Conservation (phyloP, 2,329 filamentous ascomycete species). For the Fusarium incarnatum region DNA sequence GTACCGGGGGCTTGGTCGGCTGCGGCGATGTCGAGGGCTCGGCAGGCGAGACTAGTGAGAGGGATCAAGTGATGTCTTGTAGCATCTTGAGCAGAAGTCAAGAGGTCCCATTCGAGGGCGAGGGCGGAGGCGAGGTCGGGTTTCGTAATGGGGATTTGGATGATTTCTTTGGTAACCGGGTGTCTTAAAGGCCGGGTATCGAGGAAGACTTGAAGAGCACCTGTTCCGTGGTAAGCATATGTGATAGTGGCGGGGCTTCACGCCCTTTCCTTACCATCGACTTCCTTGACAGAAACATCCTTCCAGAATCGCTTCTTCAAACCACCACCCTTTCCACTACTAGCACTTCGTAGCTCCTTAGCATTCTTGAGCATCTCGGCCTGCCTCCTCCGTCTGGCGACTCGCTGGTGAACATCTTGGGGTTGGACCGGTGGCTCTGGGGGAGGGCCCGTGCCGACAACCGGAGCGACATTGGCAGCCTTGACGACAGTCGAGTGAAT, state of each 20-base stretch:
- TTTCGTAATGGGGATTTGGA: slow-evolving; percentile 80
- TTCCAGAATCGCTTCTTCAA: slow-evolving; percentile 88
- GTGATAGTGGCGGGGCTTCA: background rate
- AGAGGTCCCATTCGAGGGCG: slow-evolving; percentile 91
- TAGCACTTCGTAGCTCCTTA: slow-evolving; percentile 58
- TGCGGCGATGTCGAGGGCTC: slow-evolving; percentile 82
- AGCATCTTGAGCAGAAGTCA: slow-evolving; percentile 85
- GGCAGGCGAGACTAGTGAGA: slow-evolving; percentile 84
- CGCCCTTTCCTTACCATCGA: slow-evolving; percentile 63
- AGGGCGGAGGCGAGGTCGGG: slow-evolving; percentile 85
- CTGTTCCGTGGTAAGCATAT: slow-evolving; percentile 47
- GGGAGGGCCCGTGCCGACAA: slow-evolving; percentile 69
- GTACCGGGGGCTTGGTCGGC: slow-evolving; percentile 65
- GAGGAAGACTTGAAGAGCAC: slow-evolving; percentile 73
- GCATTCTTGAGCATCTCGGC: slow-evolving; percentile 66
- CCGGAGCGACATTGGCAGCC: slow-evolving; percentile 62
- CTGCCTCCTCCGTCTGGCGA: slow-evolving; percentile 65
- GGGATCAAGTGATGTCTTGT: slow-evolving; percentile 89
- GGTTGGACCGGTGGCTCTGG: slow-evolving; percentile 65
- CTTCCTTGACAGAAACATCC: slow-evolving; percentile 77
- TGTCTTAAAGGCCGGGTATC: slow-evolving; percentile 84
- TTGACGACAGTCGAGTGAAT: slow-evolving; percentile 51
- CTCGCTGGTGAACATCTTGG: slow-evolving; percentile 56
- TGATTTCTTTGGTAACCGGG: slow-evolving; percentile 75
- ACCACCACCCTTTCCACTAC: slow-evolving; percentile 54